These are phyloP conservation scores for Helichrysum umbraculigerum DNA, from an alignment of 129 eudicot genomes.

Conservation along the genomic window DNA sequence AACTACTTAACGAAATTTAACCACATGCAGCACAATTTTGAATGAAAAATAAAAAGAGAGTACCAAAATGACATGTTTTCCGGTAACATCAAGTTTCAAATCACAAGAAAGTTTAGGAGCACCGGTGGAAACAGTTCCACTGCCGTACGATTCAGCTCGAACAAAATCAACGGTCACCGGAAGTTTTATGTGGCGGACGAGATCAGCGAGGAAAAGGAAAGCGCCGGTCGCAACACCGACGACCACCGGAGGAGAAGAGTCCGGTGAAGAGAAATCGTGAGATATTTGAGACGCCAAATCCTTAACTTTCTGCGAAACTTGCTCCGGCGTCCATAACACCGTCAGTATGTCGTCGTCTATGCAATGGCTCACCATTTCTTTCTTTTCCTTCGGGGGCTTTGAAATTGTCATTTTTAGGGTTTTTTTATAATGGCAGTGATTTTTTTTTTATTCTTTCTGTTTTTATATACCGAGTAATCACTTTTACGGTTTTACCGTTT, in stretches of 20 bases:
- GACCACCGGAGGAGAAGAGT: slow-evolving; percentile 42
- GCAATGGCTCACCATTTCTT: slow-evolving; percentile 15
- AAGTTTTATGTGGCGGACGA: slow-evolving; percentile 56
- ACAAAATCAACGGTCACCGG: slow-evolving; percentile 69
- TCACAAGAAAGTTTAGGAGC: slow-evolving; percentile 52
- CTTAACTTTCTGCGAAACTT: slow-evolving; percentile 34
- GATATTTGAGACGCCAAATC: slow-evolving; percentile 55
- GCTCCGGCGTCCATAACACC: slow-evolving; percentile 43
- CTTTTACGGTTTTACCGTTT: no score
- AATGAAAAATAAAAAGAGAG: not conserved
- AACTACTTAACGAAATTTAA: not conserved
- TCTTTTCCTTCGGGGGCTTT: not conserved
- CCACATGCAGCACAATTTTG: not conserved
- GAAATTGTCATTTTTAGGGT: not conserved
- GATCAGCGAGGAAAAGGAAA: slow-evolving; percentile 80
- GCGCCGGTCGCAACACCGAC: slow-evolving; percentile 97
- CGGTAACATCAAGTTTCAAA: slow-evolving; percentile 59
- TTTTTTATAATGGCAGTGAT: no score
- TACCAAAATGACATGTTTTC: slow-evolving; percentile 78
- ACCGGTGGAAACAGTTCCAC: slow-evolving; percentile 66
- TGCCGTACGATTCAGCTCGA: slow-evolving; percentile 68
- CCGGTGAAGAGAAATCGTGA: not conserved
- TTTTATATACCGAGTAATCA: no score
- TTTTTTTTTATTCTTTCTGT: no score
- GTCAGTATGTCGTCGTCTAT: slow-evolving; percentile 52